Percentiles rank a stretch among this genome's conserved stretches.
Conservation (phyloP, 1,284 basidiomycete genomes). For the Papiliotrema flavescens region DNA sequence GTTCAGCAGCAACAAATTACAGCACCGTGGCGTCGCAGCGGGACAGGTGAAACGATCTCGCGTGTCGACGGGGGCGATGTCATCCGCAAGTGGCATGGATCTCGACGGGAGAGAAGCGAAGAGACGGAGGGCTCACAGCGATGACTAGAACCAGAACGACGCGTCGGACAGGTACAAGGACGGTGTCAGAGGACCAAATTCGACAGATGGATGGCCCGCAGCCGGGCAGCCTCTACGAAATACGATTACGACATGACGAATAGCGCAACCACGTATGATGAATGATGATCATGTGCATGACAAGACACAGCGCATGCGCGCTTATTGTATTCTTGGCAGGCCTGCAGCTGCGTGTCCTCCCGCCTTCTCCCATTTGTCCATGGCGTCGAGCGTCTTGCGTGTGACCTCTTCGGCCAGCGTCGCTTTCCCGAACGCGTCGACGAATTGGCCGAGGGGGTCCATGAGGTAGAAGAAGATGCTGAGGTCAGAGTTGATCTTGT, state of each 20-base stretch:
- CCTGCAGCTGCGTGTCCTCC: conserved; percentile 44
- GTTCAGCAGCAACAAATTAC: conserved; percentile 1
- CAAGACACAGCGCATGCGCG: neutral
- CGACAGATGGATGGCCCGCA: neutral
- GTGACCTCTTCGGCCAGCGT: conserved; percentile 67
- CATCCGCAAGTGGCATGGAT: neutral
- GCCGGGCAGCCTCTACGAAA: neutral
- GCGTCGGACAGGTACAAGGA: too few species aligned
- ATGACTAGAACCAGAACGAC: neutral
- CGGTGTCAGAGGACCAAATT: too few species aligned
- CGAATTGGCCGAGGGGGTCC: conserved; percentile 91
- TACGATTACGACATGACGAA: neutral
- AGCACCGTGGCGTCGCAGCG: neutral
- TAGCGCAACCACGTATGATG: neutral
- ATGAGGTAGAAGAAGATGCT: conserved; percentile 97
- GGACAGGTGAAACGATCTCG: neutral
- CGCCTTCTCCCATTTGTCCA: conserved; percentile 53
- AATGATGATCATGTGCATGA: neutral
- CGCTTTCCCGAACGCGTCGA: conserved; percentile 93
- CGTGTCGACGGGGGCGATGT: neutral
- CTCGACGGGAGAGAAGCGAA: neutral
- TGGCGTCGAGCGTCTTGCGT: conserved; percentile 53
- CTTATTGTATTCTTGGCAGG: conserved; percentile 7
- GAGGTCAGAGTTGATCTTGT: too few species aligned
- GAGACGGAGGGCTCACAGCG: neutral